Percentiles rank a stretch among this genome's conserved stretches.
Evolutionary conservation across 495 filamentous ascomycete genomes (phyloP).

Genomic region (Pseudoneurospora amorphoporcata): DNA sequence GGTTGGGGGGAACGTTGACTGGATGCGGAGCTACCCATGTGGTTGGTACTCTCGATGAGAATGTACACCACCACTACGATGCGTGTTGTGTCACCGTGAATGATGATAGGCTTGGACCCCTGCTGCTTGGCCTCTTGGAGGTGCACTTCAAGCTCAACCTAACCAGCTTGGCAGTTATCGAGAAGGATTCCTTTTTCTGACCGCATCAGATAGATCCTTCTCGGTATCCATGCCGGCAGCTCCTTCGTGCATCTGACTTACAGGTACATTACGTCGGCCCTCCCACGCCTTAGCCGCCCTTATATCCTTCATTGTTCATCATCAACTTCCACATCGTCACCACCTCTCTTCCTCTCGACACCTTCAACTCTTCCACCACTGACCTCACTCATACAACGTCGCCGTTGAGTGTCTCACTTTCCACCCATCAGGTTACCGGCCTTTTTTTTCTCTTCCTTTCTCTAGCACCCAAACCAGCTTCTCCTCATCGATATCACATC

Average conservation of each 20-base stretch:
- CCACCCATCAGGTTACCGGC: not conserved
- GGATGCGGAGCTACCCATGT: not conserved
- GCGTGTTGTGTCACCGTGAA: not conserved
- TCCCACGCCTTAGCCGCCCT: not conserved
- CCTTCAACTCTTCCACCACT: not conserved
- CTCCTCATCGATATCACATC: not conserved
- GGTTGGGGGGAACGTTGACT: not conserved
- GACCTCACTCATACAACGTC: not conserved
- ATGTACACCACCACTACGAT: not conserved
- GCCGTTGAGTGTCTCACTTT: not conserved
- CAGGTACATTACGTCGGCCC: not conserved
- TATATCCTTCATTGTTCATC: not conserved
- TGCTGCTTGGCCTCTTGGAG: not conserved
- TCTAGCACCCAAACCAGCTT: not conserved
- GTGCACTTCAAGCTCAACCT: not conserved
- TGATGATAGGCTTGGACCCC: not conserved
- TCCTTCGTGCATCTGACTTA: not conserved
- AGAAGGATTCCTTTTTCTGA: not conserved
- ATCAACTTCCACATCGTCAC: not conserved
- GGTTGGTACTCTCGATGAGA: not conserved
- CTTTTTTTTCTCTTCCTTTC: not conserved
- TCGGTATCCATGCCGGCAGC: not conserved
- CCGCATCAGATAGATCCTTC: not conserved
- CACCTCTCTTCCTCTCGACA: not conserved
- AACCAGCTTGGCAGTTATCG: not conserved